These are phyloP conservation scores for Neurospora tetrasperma DNA, from an alignment of 495 filamentous ascomycete species.

Conservation along the genomic window DNA sequence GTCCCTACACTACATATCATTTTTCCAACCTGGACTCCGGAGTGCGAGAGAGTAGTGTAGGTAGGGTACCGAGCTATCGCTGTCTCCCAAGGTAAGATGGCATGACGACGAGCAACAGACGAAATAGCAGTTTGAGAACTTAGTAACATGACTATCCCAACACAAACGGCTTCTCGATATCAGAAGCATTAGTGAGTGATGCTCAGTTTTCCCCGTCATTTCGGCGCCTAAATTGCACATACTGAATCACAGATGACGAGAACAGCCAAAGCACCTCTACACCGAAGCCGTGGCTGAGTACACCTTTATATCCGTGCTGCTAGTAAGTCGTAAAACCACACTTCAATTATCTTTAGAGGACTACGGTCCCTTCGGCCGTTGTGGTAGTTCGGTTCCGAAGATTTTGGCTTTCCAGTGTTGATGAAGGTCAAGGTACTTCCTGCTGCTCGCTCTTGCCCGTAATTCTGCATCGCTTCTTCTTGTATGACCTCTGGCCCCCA, in stretches of 20 bases:
- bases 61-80: not conserved
- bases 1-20: not conserved
- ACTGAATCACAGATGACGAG: not conserved
- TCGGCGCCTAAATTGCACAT: not conserved
- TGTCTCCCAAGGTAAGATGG: not conserved
- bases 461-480: too few relatives aligned
- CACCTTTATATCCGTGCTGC: too few relatives aligned
- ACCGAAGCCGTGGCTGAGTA: not conserved
- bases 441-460: too few relatives aligned
- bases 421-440: too few relatives aligned
- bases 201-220: not conserved
- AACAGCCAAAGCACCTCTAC: too few relatives aligned
- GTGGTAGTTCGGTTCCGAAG: too few relatives aligned
- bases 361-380: too few relatives aligned
- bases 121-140: not conserved
- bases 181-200: not conserved
- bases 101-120: not conserved
- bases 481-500: too few relatives aligned
- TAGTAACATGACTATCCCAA: not conserved
- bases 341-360: too few relatives aligned
- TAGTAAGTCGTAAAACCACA: too few relatives aligned
- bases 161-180: not conserved
- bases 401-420: too few relatives aligned
- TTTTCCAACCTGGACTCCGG: not conserved
- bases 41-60: not conserved